Conservation (phyloP, 1,139 yeast genomes). For the Wickerhamomyces sp. region DNA sequence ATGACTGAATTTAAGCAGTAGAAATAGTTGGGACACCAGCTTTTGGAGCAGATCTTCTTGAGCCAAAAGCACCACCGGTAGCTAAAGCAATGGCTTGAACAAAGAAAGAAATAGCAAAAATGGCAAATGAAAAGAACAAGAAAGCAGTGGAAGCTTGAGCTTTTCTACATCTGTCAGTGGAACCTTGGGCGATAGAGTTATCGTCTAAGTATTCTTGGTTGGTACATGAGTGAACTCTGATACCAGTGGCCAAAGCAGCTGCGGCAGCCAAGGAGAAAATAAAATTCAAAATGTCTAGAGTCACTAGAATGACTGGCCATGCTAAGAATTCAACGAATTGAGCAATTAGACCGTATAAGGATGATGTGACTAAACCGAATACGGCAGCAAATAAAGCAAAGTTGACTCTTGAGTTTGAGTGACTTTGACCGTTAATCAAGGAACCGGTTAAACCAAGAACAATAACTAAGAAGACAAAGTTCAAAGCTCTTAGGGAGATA, state of each 20-base stretch:
- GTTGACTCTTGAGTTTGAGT: slow-evolving; percentile 76
- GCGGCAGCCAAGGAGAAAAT: slow-evolving; percentile 94
- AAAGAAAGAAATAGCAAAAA: slow-evolving; percentile 64
- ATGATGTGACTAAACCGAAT: slow-evolving; percentile 76
- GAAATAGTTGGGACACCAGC: slow-evolving; percentile 89
- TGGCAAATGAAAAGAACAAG: slow-evolving; percentile 79
- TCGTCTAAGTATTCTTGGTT: slow-evolving; percentile 57
- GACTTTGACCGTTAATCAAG: slow-evolving; percentile 64
- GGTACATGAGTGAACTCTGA: slow-evolving; percentile 79
- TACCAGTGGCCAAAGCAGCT: slow-evolving; percentile 87
- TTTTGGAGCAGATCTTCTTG: slow-evolving; percentile 49
- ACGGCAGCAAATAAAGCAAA: slow-evolving; percentile 84
- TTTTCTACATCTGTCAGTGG: slow-evolving; percentile 83
- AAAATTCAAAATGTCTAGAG: slow-evolving; percentile 79
- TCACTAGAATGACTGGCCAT: slow-evolving; percentile 75
- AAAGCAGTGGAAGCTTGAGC: slow-evolving; percentile 91
- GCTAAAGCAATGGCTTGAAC: slow-evolving; percentile 56
- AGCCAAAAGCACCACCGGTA: slow-evolving; percentile 73
- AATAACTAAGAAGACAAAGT: slow-evolving; percentile 71
- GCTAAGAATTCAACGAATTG: slow-evolving; percentile 76
- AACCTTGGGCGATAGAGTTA: slow-evolving; percentile 74
- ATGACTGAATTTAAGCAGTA: slow-evolving; percentile 51
- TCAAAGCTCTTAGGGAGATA: slow-evolving; percentile 33
- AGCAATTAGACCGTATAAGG: slow-evolving; percentile 76
- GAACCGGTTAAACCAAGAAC: slow-evolving; percentile 84